These are phyloP conservation scores for Colletotrichum tropicicola DNA, from an alignment of 2,329 filamentous ascomycete genomes.

Conservation along the genomic window DNA sequence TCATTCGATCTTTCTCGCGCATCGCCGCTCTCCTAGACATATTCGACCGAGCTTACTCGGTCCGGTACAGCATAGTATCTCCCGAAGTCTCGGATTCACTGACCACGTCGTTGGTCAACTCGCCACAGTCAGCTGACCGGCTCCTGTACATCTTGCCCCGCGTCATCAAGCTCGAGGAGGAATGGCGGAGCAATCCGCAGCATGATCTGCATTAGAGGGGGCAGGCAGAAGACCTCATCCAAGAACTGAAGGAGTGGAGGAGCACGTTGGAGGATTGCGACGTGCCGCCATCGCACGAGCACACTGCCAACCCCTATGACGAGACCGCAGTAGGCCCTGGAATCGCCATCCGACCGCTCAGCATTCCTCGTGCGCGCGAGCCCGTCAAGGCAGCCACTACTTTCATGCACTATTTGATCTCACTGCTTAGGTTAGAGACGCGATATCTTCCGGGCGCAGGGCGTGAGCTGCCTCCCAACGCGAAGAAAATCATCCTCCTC, in stretches of 20 bases:
- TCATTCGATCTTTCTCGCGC: constrained; percentile 7
- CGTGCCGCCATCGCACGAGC: background rate
- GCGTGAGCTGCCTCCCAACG: background rate
- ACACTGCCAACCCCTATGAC: background rate
- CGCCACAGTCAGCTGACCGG: background rate
- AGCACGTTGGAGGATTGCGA: background rate
- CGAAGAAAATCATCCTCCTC: background rate
- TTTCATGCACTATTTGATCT: constrained; percentile 14
- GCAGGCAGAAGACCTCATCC: constrained; percentile 7
- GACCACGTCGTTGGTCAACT: background rate
- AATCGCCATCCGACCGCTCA: background rate
- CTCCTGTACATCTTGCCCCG: background rate
- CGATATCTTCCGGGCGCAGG: background rate
- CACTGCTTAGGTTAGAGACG: background rate
- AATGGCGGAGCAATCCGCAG: constrained; percentile 17
- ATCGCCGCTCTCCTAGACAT: constrained; percentile 16
- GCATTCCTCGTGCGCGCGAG: background rate
- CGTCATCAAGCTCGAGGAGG: constrained; percentile 11
- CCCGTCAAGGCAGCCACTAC: constrained; percentile 12
- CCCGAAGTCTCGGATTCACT: background rate
- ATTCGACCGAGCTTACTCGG: constrained; percentile 8
- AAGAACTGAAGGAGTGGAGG: constrained; percentile 2
- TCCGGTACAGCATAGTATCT: constrained; percentile 10
- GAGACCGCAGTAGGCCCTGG: background rate
- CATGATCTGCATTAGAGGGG: constrained; percentile 8